phyloP scores from a whole-genome alignment of 140 eudicot species.

The Ambrosia hybrid region DNA sequence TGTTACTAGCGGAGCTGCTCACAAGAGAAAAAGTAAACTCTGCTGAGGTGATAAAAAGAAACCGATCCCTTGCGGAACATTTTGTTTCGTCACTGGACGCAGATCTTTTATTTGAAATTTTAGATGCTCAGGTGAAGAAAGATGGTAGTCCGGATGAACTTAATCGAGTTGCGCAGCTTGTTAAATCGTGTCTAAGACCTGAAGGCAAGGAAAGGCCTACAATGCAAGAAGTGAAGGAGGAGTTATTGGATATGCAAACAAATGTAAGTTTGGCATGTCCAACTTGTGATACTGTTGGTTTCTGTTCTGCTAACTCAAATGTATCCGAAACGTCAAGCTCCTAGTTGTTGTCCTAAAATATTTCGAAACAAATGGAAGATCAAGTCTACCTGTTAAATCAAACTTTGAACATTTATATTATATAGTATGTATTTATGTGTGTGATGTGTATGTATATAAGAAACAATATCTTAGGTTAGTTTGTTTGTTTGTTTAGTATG shows the following conservation, averaged over 20 bases:
- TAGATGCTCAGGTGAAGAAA: conserved; percentile 26
- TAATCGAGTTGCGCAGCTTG: conserved; percentile 27
- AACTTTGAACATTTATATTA: too few relatives aligned
- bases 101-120: conserved; percentile 11
- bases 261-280: not conserved
- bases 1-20: conserved; percentile 26
- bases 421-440: too few relatives aligned
- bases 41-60: not conserved
- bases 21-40: conserved; percentile 28
- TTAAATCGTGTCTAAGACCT: conserved; percentile 8
- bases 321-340: too few relatives aligned
- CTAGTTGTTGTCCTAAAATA: too few relatives aligned
- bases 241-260: conserved; percentile 14
- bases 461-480: too few relatives aligned
- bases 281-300: too few relatives aligned
- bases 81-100: conserved; percentile 20
- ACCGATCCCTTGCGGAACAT: conserved; percentile 16
- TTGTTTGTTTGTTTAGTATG: too few relatives aligned
- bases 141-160: conserved; percentile 21
- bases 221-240: conserved; percentile 20
- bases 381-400: too few relatives aligned
- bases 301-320: too few relatives aligned
- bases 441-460: too few relatives aligned
- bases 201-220: conserved; percentile 21
- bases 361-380: too few relatives aligned